Evolutionary conservation across 2,329 filamentous ascomycete genomes (phyloP).

Genomic region (Lachnellula willkommii): DNA sequence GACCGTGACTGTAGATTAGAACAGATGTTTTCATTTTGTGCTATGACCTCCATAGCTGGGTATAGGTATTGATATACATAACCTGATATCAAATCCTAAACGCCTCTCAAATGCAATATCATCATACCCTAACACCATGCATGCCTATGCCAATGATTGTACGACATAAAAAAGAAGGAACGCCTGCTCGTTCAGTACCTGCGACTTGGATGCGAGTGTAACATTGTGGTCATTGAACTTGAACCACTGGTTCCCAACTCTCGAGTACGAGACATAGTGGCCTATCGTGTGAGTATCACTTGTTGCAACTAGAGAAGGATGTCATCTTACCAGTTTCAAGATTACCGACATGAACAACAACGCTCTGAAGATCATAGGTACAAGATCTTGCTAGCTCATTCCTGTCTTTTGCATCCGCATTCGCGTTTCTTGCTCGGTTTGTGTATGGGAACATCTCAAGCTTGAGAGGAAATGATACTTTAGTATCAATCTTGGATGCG

Average conservation of each 20-base stretch:
- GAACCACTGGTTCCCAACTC: slow-evolving; percentile 87
- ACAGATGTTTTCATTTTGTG: background rate
- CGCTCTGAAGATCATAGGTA: slow-evolving; percentile 80
- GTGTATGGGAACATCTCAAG: slow-evolving; percentile 91
- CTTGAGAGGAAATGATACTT: slow-evolving; percentile 77
- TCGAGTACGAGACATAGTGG: slow-evolving; percentile 85
- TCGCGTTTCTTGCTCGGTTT: slow-evolving; percentile 52
- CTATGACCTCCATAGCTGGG: background rate
- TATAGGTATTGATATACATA: slow-evolving; percentile 4
- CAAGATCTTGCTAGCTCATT: slow-evolving; percentile 59
- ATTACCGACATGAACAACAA: slow-evolving; percentile 89
- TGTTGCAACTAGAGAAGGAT: background rate
- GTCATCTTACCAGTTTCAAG: slow-evolving; percentile 65
- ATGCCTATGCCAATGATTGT: slow-evolving; percentile 38
- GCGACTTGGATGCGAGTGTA: slow-evolving; percentile 72
- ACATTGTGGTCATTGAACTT: slow-evolving; percentile 95
- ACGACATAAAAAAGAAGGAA: slow-evolving; percentile 88
- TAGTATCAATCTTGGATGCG: slow-evolving; percentile 82
- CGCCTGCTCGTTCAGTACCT: slow-evolving; percentile 79
- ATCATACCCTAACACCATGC: background rate
- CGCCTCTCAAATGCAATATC: slow-evolving; percentile 5
- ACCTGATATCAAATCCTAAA: slow-evolving; percentile 3
- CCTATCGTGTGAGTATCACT: slow-evolving; percentile 36
- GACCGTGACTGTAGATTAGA: no score
- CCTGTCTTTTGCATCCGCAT: slow-evolving; percentile 46